phyloP scores from a whole-genome alignment of 2,329 filamentous ascomycete species.

The Lachnellula occidentalis region DNA sequence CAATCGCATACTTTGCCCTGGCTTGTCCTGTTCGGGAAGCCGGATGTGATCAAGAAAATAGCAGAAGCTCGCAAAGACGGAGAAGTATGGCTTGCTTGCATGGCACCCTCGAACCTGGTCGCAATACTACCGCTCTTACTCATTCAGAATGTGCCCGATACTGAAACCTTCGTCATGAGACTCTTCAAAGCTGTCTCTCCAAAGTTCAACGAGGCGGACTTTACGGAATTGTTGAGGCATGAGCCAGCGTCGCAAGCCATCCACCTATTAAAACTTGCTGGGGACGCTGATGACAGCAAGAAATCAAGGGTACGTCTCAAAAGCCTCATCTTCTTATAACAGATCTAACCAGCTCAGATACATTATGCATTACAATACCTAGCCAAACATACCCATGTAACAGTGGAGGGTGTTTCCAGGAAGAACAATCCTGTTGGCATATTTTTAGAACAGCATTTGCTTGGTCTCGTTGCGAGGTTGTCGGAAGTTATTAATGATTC shows the following conservation, averaged over 20 bases:
- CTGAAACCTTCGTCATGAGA: slow-evolving; percentile 62
- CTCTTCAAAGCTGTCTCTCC: slow-evolving; percentile 63
- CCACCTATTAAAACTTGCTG: slow-evolving; percentile 75
- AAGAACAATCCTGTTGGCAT: slow-evolving; percentile 58
- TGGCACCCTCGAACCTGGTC: slow-evolving; percentile 52
- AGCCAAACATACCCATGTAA: slow-evolving; percentile 30
- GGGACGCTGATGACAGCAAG: slow-evolving; percentile 56
- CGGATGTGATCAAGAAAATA: slow-evolving; percentile 75
- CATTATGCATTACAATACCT: slow-evolving; percentile 35
- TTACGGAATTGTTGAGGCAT: slow-evolving; percentile 64
- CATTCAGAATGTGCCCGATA: slow-evolving; percentile 49
- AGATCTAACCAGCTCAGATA: slow-evolving; percentile 20
- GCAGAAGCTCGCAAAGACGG: slow-evolving; percentile 68
- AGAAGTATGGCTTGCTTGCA: slow-evolving; percentile 51
- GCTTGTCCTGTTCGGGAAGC: slow-evolving; percentile 72
- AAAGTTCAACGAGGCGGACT: slow-evolving; percentile 60
- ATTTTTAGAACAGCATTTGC: slow-evolving; percentile 77
- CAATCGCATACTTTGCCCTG: slow-evolving; percentile 81
- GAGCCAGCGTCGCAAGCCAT: slow-evolving; percentile 73
- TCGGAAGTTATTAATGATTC: slow-evolving; percentile 72
- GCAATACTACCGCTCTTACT: slow-evolving; percentile 55
- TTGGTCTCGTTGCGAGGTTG: slow-evolving; percentile 81
- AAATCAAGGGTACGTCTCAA: slow-evolving; percentile 48
- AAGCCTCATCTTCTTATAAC: not conserved
- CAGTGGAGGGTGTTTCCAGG: slow-evolving; percentile 23